A percentile compares a stretch with the other conserved stretches of the same genome.
These are phyloP conservation scores for Raphanus sativus DNA, from an alignment of 345 rosid species.

Conservation along the genomic window DNA sequence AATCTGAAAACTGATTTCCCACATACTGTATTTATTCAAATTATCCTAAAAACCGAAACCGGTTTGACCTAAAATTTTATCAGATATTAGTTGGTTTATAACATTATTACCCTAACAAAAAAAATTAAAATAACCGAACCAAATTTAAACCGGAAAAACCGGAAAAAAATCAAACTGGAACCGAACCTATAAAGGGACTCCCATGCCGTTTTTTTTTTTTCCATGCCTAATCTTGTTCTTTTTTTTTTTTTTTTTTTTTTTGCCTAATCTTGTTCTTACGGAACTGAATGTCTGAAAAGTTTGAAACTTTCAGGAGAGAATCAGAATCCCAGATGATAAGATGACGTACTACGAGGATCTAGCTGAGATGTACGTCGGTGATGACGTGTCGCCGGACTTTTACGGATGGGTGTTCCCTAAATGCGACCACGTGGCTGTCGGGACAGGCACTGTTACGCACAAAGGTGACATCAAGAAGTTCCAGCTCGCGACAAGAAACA, in stretches of 20 bases:
- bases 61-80: too few relatives aligned
- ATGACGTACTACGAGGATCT: constrained; percentile 85
- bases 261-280: background rate
- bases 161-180: background rate
- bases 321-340: constrained; percentile 75
- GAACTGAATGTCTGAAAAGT: background rate
- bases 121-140: background rate
- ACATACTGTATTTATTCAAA: background rate
- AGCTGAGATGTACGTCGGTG: constrained; percentile 96
- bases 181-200: too few relatives aligned
- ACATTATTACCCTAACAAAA: background rate
- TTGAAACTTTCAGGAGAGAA: constrained; percentile 63
- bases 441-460: constrained; percentile 92
- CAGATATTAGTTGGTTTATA: too few relatives aligned
- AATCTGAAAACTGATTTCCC: background rate
- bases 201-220: too few relatives aligned
- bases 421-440: constrained; percentile 92
- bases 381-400: constrained; percentile 92
- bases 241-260: too few relatives aligned
- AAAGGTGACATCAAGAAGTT: constrained; percentile 92
- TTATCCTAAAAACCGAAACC: too few relatives aligned
- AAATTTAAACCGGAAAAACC: too few relatives aligned
- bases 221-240: background rate
- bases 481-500: constrained; percentile 78
- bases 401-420: constrained; percentile 98